Conservation (phyloP, 495 filamentous ascomycete species). For the Aspergillus taichungensis region DNA sequence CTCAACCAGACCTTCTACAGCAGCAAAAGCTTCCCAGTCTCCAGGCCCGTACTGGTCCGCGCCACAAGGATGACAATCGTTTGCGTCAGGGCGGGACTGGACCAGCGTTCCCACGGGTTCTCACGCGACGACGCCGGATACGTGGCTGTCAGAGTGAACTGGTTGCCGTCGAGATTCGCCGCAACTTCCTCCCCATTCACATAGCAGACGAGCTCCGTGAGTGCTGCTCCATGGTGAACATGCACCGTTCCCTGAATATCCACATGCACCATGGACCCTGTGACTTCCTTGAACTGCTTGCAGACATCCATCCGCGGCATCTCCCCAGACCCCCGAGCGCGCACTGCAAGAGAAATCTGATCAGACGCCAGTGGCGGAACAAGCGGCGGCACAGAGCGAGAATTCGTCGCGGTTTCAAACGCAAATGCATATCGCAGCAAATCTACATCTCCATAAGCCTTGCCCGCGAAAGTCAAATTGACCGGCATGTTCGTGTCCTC, state of each 20-base stretch:
- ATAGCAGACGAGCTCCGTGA: slow-evolving; percentile 13
- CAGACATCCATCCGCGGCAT: slow-evolving; percentile 11
- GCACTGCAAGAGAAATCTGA: slow-evolving; percentile 1
- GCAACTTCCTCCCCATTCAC: slow-evolving; percentile 22
- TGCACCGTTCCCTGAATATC: slow-evolving; percentile 11
- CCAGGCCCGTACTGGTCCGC: slow-evolving; percentile 2
- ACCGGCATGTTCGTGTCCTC: slow-evolving; percentile 28
- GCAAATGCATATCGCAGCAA: slow-evolving; percentile 25
- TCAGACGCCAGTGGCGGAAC: slow-evolving; percentile 22
- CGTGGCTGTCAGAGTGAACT: slow-evolving; percentile 13
- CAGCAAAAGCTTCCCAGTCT: slow-evolving; percentile 21
- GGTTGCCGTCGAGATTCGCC: slow-evolving; percentile 2
- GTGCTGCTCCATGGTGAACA: background rate
- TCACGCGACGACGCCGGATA: slow-evolving; percentile 22
- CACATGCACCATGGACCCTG: slow-evolving; percentile 13
- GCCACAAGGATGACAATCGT: slow-evolving; percentile 21
- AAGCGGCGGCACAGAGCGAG: slow-evolving; percentile 14
- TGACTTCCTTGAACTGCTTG: slow-evolving; percentile 13
- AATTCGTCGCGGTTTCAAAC: slow-evolving; percentile 21
- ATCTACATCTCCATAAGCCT: slow-evolving; percentile 23
- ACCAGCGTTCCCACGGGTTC: slow-evolving; percentile 21
- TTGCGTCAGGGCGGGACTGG: slow-evolving; percentile 21
- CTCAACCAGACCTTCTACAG: slow-evolving; percentile 4
- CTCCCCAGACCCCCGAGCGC: background rate
- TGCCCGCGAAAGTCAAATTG: slow-evolving; percentile 28